These are phyloP conservation scores for Hypoxylon rubiginosum DNA, from an alignment of 2,329 filamentous ascomycete genomes.

Conservation along the genomic window DNA sequence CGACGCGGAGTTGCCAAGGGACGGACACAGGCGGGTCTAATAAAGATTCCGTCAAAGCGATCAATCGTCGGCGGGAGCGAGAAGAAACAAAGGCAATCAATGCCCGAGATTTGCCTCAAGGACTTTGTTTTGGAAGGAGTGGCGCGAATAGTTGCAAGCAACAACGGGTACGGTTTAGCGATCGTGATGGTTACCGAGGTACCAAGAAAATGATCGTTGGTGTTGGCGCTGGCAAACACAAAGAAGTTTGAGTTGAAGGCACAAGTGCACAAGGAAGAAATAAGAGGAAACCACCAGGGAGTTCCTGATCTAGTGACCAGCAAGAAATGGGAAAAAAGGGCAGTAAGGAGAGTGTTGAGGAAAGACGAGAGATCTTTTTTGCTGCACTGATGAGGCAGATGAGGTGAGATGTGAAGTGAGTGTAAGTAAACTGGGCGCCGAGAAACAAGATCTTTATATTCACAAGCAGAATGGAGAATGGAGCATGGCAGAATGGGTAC, in stretches of 20 bases:
- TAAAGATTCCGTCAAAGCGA: conserved; percentile 20
- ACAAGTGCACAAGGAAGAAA: conserved; percentile 36
- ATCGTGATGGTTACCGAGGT: conserved; percentile 20
- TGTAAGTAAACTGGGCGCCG: conserved; percentile 24
- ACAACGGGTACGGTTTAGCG: conserved; percentile 28
- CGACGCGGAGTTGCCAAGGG: conserved; percentile 25
- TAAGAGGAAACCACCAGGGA: conserved; percentile 44
- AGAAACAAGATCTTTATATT: conserved; percentile 38
- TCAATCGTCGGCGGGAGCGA: conserved; percentile 12
- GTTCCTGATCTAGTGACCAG: conserved; percentile 40
- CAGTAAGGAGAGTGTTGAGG: conserved; percentile 37
- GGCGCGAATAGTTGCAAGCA: conserved; percentile 8
- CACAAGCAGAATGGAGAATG: no score
- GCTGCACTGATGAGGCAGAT: conserved; percentile 27
- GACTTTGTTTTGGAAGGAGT: conserved; percentile 33
- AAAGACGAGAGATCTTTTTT: conserved; percentile 39
- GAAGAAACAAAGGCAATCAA: conserved; percentile 26
- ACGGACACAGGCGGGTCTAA: conserved; percentile 19
- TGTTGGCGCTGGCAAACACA: no score
- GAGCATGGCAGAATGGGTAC: no score
- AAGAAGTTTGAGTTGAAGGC: conserved; percentile 33
- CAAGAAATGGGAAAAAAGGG: conserved; percentile 31
- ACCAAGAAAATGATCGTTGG: conserved; percentile 32
- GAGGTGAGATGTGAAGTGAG: conserved; percentile 17
- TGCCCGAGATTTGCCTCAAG: conserved; percentile 15